Conservation (phyloP, 1,139 yeast species). For the Kluyveromyces marxianus region DNA sequence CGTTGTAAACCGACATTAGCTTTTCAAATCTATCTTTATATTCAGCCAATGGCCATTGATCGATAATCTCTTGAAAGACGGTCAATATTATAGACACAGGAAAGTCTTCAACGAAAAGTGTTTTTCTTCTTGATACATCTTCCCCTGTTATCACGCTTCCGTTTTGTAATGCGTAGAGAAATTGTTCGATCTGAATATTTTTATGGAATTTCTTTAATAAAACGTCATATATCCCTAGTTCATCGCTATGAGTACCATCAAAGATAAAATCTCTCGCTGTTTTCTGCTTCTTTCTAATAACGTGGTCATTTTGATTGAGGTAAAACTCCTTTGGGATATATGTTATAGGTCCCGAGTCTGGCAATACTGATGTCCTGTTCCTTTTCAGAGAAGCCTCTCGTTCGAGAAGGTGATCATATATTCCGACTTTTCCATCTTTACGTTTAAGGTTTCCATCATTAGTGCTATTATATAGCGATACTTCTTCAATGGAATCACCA, state of each 20-base stretch:
- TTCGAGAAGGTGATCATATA: constrained; percentile 24
- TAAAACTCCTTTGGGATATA: constrained; percentile 28
- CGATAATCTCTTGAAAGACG: constrained; percentile 24
- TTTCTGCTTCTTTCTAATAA: constrained; percentile 15
- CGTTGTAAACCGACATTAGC: constrained; percentile 14
- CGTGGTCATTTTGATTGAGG: constrained; percentile 24
- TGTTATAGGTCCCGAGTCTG: constrained; percentile 25
- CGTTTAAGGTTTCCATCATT: constrained; percentile 20
- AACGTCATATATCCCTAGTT: constrained; percentile 16
- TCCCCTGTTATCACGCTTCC: constrained; percentile 25
- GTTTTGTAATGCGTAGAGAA: constrained; percentile 25
- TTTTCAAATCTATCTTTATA: constrained; percentile 19
- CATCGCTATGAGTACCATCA: constrained; percentile 13
- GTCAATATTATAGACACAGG: constrained; percentile 21
- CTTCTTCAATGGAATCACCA: constrained; percentile 25
- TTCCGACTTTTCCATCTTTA: constrained; percentile 28
- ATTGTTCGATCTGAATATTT: constrained; percentile 16
- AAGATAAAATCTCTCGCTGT: constrained; percentile 14
- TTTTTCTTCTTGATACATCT: constrained; percentile 19
- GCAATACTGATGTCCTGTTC: constrained; percentile 21
- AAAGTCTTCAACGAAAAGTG: constrained; percentile 30
- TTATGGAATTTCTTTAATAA: constrained; percentile 20
- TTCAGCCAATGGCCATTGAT: constrained; percentile 26
- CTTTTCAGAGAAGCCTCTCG: constrained; percentile 21
- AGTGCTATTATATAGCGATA: constrained; percentile 23